phyloP scores from a whole-genome alignment of 345 rosid species.

The Geranium rotundifolium region DNA sequence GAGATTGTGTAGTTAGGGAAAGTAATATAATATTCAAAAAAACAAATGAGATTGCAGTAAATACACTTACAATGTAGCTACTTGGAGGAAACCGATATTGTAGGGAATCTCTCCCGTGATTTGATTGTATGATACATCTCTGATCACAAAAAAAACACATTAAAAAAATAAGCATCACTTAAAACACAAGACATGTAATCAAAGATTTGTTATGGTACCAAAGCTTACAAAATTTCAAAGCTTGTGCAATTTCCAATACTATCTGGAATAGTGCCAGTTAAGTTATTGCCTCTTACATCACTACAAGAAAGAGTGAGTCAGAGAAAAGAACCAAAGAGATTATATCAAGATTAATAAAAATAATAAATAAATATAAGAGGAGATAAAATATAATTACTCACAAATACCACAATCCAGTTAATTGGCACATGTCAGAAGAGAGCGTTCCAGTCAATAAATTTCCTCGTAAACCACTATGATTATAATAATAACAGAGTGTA shows the following conservation, averaged over 20 bases:
- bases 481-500: not conserved
- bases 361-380: not conserved
- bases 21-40: no score
- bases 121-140: slow-evolving; percentile 87
- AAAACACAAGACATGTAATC: no score
- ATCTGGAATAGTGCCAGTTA: slow-evolving; percentile 69
- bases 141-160: slow-evolving; percentile 1
- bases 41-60: no score
- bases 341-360: not conserved
- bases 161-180: not conserved
- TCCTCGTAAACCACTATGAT: slow-evolving; percentile 67
- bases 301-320: slow-evolving; percentile 23
- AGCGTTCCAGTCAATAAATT: slow-evolving; percentile 66
- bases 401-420: no score
- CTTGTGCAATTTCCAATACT: slow-evolving; percentile 97
- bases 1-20: no score
- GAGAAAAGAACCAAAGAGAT: not conserved
- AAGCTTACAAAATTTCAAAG: slow-evolving; percentile 75
- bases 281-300: slow-evolving; percentile 89
- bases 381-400: not conserved
- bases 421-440: slow-evolving; percentile 85
- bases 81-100: slow-evolving; percentile 95
- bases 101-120: slow-evolving; percentile 84
- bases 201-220: not conserved
- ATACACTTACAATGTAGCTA: slow-evolving; percentile 79